These are phyloP conservation scores for Ochetophila trinervis DNA, from an alignment of 306 rosid genomes.

Conservation along the genomic window DNA sequence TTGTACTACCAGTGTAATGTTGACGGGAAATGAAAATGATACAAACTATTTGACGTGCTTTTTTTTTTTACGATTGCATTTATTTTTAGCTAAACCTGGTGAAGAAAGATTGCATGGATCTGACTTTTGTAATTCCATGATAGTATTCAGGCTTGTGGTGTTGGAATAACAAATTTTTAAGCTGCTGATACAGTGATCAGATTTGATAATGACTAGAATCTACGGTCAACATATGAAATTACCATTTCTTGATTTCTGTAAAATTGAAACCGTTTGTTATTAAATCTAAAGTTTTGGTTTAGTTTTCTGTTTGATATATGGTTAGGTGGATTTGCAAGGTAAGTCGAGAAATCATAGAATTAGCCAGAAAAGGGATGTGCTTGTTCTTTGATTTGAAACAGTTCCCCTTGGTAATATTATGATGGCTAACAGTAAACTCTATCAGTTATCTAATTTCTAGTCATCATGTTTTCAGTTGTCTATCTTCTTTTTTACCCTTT, in stretches of 20 bases:
- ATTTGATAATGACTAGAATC: slow-evolving; percentile 99
- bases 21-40: too few species aligned
- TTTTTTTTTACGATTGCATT: slow-evolving; percentile 2
- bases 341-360: slow-evolving; percentile 88
- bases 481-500: too few species aligned
- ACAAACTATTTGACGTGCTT: background rate
- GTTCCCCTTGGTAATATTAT: background rate
- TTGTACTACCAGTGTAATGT: background rate
- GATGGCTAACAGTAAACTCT: too few species aligned
- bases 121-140: slow-evolving; percentile 27
- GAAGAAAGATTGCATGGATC: slow-evolving; percentile 2
- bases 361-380: too few species aligned
- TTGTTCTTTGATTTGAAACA: slow-evolving; percentile 14
- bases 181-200: slow-evolving; percentile 98
- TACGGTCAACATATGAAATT: slow-evolving; percentile 60
- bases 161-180: slow-evolving; percentile 94
- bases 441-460: too few species aligned
- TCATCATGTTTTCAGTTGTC: too few species aligned
- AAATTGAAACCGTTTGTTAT: background rate
- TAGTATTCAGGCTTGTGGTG: slow-evolving; percentile 99
- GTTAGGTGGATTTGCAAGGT: slow-evolving; percentile 97
- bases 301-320: slow-evolving; percentile 23
- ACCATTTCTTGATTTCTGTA: slow-evolving; percentile 12
- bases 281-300: slow-evolving; percentile 22
- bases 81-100: background rate